phyloP scores from a whole-genome alignment of 257 asterid species.

The Lycium ferocissimum region DNA sequence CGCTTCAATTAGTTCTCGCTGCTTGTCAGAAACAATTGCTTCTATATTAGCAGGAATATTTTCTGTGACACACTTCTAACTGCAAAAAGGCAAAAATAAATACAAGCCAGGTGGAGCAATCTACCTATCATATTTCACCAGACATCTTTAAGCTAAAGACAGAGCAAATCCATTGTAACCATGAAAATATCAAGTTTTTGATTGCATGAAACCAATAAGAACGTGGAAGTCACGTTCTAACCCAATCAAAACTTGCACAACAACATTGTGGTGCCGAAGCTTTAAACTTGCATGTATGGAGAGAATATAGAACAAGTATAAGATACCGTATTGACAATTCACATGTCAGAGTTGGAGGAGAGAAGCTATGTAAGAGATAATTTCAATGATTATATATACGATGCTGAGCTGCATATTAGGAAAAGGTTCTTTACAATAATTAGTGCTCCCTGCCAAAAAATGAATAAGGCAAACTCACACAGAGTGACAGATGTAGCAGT shows the following conservation, averaged over 20 bases:
- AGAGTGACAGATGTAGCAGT: background rate
- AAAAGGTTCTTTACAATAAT: background rate
- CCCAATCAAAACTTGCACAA: slow-evolving; percentile 95
- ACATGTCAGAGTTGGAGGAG: background rate
- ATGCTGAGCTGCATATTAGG: background rate
- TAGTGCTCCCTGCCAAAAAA: slow-evolving; percentile 21
- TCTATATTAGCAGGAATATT: slow-evolving; percentile 80
- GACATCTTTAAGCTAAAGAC: slow-evolving; percentile 46
- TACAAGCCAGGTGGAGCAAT: slow-evolving; percentile 20
- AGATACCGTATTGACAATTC: background rate
- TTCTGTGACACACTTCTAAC: slow-evolving; percentile 76
- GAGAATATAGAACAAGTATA: slow-evolving; percentile 29
- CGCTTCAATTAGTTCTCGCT: slow-evolving; percentile 86
- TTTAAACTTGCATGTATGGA: slow-evolving; percentile 77
- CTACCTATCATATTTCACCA: background rate
- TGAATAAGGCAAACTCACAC: background rate
- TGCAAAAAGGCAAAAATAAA: slow-evolving; percentile 42
- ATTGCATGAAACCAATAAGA: slow-evolving; percentile 81
- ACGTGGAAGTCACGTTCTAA: slow-evolving; percentile 96
- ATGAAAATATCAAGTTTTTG: slow-evolving; percentile 82
- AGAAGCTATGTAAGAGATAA: slow-evolving; percentile 23
- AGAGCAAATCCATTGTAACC: slow-evolving; percentile 79
- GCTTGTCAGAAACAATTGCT: slow-evolving; percentile 72
- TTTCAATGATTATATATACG: background rate
- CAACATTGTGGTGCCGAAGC: slow-evolving; percentile 98